phyloP scores from a whole-genome alignment of 2,329 filamentous ascomycete genomes.

The Penicillium sp. region DNA sequence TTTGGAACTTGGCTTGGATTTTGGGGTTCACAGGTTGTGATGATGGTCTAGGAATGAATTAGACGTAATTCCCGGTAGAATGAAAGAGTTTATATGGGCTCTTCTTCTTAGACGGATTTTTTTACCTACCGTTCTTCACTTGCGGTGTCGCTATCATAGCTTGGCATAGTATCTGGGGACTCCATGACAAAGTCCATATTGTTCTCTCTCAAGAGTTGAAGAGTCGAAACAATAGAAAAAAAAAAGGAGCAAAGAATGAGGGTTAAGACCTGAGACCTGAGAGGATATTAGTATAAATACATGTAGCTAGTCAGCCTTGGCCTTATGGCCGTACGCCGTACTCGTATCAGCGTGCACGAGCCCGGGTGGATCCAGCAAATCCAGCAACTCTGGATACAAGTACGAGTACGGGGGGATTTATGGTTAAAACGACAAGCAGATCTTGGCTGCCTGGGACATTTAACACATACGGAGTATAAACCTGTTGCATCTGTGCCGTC shows the following conservation, averaged over 20 bases:
- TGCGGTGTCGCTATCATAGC: constrained; percentile 22
- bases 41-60: constrained; percentile 4
- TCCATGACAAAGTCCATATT: constrained; percentile 9
- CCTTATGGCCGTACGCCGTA: constrained; percentile 6
- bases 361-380: background rate
- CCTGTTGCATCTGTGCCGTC: background rate
- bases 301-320: constrained; percentile 1
- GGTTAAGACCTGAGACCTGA: background rate
- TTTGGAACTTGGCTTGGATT: constrained; percentile 28
- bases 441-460: background rate
- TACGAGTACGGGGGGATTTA: background rate
- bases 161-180: constrained; percentile 6
- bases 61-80: background rate
- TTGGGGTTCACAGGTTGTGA: constrained; percentile 14
- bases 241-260: background rate
- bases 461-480: background rate
- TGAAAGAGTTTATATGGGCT: background rate
- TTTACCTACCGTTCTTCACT: constrained; percentile 23
- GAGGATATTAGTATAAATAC: background rate
- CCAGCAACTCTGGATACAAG: background rate
- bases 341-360: constrained; percentile 18
- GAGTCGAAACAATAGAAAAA: background rate
- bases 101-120: background rate
- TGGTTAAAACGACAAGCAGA: background rate
- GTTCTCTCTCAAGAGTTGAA: background rate